Evolutionary conservation across 768 basidiomycete genomes (phyloP), one percentile per base, ranked within the genome.

Genomic region (Lactarius indigo): DNA sequence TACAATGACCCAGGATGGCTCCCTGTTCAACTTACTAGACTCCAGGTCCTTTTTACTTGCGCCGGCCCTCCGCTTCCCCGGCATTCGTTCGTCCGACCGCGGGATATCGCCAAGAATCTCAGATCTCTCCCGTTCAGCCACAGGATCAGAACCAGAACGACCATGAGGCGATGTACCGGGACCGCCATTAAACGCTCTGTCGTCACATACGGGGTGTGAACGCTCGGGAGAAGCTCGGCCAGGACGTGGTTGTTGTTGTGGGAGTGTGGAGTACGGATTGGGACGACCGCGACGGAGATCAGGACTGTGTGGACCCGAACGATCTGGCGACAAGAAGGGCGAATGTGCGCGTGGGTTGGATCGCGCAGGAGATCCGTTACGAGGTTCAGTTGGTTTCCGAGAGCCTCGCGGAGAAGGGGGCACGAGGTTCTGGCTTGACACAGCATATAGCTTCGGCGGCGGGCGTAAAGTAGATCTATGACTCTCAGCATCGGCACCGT

Each of bases 401-500:
- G 64, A 65, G 30, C 55, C 64, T 42, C 55, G 64, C 8, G 68
- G 61, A 23, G 70, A 69, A 26, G 61, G 59, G 1, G 68, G 64
- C 18, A 69, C 59, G 23, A 71, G 63, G 52, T 54, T 64, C 76
- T 81, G 20, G 76, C 75, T 62, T 76, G 76, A 64, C 81, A 82
- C 62, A 75, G 73, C 10, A 35, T 59, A 69, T 64, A 74, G 74
- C 41, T 71, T 72, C 62, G 79, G 77, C 47, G 79, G 76, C 39
- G 82, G 76, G 52, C 84, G 80, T 41, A 81, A 71, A 41, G 81
- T 78, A 42, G 78, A 71, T 61, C 80, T 78, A 59, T 78, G 74
- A 57, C 77, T 72, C 62, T 86, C 82, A 66, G 82, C 78, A 72
- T 87, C 87, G 57, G 78, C 78, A 74, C 84, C 82, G 57, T 91